These are phyloP conservation scores for Elaeis oleifera DNA, from an alignment of 202 grass and related monocot species.

Conservation along the genomic window DNA sequence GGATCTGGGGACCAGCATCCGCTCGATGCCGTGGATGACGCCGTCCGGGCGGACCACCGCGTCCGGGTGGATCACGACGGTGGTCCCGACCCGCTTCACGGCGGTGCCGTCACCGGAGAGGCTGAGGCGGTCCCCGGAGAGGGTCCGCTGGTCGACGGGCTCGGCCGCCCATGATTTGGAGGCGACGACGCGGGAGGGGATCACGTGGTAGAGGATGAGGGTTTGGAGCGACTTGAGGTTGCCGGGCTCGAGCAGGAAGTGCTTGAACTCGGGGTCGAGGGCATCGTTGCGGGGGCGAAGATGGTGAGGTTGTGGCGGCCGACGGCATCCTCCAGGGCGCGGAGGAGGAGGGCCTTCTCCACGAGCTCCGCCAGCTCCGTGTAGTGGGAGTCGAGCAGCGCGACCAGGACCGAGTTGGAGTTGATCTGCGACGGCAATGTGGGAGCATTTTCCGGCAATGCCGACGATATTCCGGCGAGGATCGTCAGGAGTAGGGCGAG, in stretches of 20 bases:
- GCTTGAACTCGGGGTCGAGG: conserved; percentile 69
- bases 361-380: conserved; percentile 81
- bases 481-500: neutral
- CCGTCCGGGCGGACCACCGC: conserved; percentile 49
- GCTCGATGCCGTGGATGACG: conserved; percentile 63
- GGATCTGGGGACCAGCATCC: conserved; percentile 42
- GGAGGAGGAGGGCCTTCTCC: conserved; percentile 84
- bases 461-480: neutral
- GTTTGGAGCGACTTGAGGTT: conserved; percentile 54
- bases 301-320: conserved; percentile 61
- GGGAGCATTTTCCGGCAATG: neutral
- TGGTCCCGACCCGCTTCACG: conserved; percentile 15
- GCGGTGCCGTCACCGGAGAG: conserved; percentile 44
- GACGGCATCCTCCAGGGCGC: conserved; percentile 55
- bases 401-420: conserved; percentile 86
- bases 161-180: neutral
- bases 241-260: conserved; percentile 75
- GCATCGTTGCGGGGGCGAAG: conserved; percentile 58
- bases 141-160: neutral
- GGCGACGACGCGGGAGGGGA: conserved; percentile 36
- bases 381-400: conserved; percentile 80
- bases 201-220: conserved; percentile 63
- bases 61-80: conserved; percentile 31
- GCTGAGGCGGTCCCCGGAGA: conserved; percentile 13
- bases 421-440: conserved; percentile 34